phyloP scores from a whole-genome alignment of 257 asterid species.

The Plectranthus barbatus region DNA sequence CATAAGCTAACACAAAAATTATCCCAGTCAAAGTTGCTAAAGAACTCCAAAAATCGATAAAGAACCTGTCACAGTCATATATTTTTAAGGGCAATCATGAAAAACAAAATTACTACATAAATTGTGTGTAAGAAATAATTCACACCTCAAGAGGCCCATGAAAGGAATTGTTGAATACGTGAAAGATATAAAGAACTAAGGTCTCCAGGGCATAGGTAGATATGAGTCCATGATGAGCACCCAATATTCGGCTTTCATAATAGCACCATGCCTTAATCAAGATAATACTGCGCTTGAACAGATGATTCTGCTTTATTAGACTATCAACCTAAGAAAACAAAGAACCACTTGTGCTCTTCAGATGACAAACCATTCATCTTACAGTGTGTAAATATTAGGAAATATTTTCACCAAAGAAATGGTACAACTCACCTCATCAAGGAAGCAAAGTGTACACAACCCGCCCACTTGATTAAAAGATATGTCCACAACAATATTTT shows the following conservation, averaged over 20 bases:
- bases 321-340: constrained; percentile 59
- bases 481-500: constrained; percentile 83
- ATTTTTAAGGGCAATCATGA: constrained; percentile 20
- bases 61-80: constrained; percentile 61
- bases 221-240: constrained; percentile 88
- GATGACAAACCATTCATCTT: not conserved
- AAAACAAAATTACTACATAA: constrained; percentile 5
- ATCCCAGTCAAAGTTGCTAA: constrained; percentile 98
- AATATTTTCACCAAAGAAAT: not conserved
- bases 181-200: constrained; percentile 93
- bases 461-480: constrained; percentile 95
- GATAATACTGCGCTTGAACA: constrained; percentile 85
- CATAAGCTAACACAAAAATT: constrained; percentile 91
- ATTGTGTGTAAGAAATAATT: constrained; percentile 7
- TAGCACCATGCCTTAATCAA: constrained; percentile 95
- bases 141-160: constrained; percentile 99
- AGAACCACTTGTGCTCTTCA: not conserved
- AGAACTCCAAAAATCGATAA: constrained; percentile 97
- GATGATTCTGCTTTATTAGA: constrained; percentile 59
- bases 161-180: constrained; percentile 87
- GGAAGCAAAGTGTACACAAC: constrained; percentile 83
- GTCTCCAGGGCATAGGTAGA: constrained; percentile 94
- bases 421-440: constrained; percentile 60
- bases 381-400: not conserved
- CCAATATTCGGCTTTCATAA: constrained; percentile 84